phyloP scores from a whole-genome alignment of 495 filamentous ascomycete genomes.

The Penicillium lagena region DNA sequence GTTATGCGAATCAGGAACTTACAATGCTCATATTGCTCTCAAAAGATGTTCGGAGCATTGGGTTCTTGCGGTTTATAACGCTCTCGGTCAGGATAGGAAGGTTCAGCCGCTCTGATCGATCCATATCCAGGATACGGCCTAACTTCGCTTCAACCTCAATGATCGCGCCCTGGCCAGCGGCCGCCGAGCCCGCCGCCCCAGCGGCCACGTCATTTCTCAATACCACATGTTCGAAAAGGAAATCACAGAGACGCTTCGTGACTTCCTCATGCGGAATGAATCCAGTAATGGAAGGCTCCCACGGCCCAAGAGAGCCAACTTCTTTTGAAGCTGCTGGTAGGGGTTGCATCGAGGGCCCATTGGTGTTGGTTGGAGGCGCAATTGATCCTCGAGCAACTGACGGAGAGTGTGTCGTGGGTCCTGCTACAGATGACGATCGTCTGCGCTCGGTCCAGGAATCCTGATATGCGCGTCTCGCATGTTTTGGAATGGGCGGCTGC shows the following conservation, averaged over 20 bases:
- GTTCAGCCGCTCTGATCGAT: constrained; percentile 56
- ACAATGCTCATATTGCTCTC: constrained; percentile 83
- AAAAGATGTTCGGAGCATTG: constrained; percentile 51
- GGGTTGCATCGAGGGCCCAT: constrained; percentile 5
- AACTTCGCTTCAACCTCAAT: constrained; percentile 92
- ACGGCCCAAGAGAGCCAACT: constrained; percentile 47
- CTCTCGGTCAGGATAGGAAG: constrained; percentile 61
- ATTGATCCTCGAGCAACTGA: constrained; percentile 13
- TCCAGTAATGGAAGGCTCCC: constrained; percentile 69
- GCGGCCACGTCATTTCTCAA: constrained; percentile 45
- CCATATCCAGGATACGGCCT: constrained; percentile 68
- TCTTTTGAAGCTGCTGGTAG: constrained; percentile 1
- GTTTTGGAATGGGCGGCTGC: constrained; percentile 28
- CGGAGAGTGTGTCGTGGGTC: constrained; percentile 11
- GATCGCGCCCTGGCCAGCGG: constrained; percentile 55
- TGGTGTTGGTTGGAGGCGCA: constrained; percentile 5
- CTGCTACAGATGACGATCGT: constrained; percentile 14
- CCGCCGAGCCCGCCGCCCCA: constrained; percentile 37
- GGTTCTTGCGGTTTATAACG: constrained; percentile 48
- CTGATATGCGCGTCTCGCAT: constrained; percentile 16
- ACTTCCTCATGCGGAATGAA: constrained; percentile 61
- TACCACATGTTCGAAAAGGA: constrained; percentile 65
- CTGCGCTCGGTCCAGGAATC: constrained; percentile 23
- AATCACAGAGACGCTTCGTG: constrained; percentile 63
- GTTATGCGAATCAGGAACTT: constrained; percentile 24